phyloP scores from a whole-genome alignment of 2,329 filamentous ascomycete species.

The Hypoxylon sp. region DNA sequence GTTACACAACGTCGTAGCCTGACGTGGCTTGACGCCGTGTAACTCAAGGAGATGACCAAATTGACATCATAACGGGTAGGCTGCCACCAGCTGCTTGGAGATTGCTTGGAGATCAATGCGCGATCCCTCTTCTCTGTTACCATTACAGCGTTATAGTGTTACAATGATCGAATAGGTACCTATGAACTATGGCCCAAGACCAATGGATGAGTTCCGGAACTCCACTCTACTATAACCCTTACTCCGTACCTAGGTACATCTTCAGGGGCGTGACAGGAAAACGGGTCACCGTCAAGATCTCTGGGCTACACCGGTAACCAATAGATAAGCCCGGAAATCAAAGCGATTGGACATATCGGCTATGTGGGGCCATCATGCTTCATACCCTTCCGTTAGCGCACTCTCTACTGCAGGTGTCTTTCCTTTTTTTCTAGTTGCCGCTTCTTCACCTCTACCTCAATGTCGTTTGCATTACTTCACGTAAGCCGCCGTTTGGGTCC shows the following conservation, averaged over 20 bases:
- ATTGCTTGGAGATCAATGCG: not conserved
- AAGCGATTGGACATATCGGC: slow-evolving; percentile 17
- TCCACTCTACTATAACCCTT: slow-evolving; percentile 2
- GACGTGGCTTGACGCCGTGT: slow-evolving; percentile 20
- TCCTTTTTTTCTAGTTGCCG: slow-evolving; percentile 26
- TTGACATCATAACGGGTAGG: slow-evolving; percentile 25
- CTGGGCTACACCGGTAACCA: slow-evolving; percentile 36
- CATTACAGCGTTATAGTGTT: slow-evolving; percentile 4
- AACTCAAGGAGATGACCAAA: slow-evolving; percentile 16
- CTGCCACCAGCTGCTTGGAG: not conserved
- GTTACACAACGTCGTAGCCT: not conserved
- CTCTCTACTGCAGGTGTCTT: slow-evolving; percentile 29
- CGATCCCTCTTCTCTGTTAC: not conserved
- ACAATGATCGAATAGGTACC: not conserved
- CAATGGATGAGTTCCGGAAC: not conserved
- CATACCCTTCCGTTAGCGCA: slow-evolving; percentile 16
- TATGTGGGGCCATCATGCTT: slow-evolving; percentile 23
- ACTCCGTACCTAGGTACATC: not conserved
- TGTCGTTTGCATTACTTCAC: slow-evolving; percentile 6
- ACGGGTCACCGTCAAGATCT: slow-evolving; percentile 29
- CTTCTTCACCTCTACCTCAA: slow-evolving; percentile 20
- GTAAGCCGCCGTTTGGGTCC: slow-evolving; percentile 23
- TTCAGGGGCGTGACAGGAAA: slow-evolving; percentile 1
- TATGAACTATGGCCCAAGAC: too few relatives aligned
- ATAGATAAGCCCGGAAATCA: slow-evolving; percentile 40